Evolutionary conservation across 2,329 filamentous ascomycete species (phyloP).

Genomic region (Ophiocordyceps unilateralis): DNA sequence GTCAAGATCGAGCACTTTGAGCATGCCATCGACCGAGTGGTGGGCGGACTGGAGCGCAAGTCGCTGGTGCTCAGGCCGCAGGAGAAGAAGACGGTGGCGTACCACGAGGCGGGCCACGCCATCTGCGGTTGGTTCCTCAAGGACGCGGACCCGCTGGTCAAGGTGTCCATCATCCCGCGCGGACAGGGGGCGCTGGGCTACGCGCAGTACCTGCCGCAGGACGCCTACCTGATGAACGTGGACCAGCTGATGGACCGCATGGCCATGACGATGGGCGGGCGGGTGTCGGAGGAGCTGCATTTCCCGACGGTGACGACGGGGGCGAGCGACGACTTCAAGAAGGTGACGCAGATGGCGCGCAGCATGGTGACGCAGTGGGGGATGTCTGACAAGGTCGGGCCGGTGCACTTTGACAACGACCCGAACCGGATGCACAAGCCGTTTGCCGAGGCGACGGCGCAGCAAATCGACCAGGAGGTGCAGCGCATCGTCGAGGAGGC

Average conservation of each 20-base stretch:
- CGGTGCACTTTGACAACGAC: constrained; percentile 76
- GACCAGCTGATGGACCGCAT: constrained; percentile 97
- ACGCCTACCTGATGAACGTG: constrained; percentile 90
- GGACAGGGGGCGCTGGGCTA: constrained; percentile 89
- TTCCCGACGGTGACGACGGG: constrained; percentile 94
- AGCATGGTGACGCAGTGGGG: constrained; percentile 99
- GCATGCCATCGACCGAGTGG: constrained; percentile 90
- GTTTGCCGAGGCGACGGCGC: constrained; percentile 86
- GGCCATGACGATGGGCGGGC: constrained; percentile 96
- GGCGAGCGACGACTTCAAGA: constrained; percentile 94
- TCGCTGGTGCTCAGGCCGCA: constrained; percentile 82
- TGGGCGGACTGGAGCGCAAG: constrained; percentile 94
- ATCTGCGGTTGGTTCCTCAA: constrained; percentile 98
- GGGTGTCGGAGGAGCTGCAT: constrained; percentile 89
- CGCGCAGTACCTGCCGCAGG: constrained; percentile 88
- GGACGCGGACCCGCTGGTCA: constrained; percentile 90
- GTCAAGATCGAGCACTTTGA: constrained; percentile 89
- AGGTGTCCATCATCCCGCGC: constrained; percentile 96
- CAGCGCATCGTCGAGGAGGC: constrained; percentile 82
- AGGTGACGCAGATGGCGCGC: constrained; percentile 89
- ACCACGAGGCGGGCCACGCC: constrained; percentile 95
- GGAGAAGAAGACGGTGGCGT: constrained; percentile 91
- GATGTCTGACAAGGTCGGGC: constrained; percentile 89
- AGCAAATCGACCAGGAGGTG: constrained; percentile 83
- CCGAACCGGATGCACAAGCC: constrained; percentile 79